Percentiles rank a stretch among this genome's conserved stretches.
Evolutionary conservation across 2,329 filamentous ascomycete species (phyloP).

Genomic region (Aspergillus vadensis): DNA sequence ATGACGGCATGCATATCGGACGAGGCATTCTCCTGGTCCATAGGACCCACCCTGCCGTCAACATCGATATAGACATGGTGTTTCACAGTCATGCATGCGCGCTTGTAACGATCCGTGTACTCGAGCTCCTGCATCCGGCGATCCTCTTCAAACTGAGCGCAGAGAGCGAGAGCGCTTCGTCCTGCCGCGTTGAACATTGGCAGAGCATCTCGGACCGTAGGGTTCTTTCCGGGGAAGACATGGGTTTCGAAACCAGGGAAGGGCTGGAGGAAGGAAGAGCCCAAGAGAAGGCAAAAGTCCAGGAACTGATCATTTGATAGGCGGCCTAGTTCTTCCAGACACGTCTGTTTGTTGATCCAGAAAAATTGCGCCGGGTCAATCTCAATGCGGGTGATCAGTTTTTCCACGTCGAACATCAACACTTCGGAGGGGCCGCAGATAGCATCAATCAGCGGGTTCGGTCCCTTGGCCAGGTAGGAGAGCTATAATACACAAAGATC

Average conservation of each 20-base stretch:
- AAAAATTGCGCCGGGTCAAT: slow-evolving; percentile 64
- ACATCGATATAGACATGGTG: slow-evolving; percentile 82
- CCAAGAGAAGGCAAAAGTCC: slow-evolving; percentile 79
- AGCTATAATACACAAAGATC: slow-evolving; percentile 45
- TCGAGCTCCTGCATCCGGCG: slow-evolving; percentile 68
- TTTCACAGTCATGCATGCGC: slow-evolving; percentile 79
- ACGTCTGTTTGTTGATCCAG: slow-evolving; percentile 65
- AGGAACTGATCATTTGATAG: slow-evolving; percentile 73
- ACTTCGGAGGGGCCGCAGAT: slow-evolving; percentile 84
- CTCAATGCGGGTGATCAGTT: slow-evolving; percentile 63
- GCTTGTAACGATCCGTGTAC: slow-evolving; percentile 85
- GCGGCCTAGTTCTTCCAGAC: slow-evolving; percentile 67
- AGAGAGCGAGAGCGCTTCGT: slow-evolving; percentile 72
- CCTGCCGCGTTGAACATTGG: slow-evolving; percentile 69
- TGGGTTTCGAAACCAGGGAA: slow-evolving; percentile 75
- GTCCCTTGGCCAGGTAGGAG: slow-evolving; percentile 73
- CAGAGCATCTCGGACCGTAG: slow-evolving; percentile 73
- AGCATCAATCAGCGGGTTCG: slow-evolving; percentile 68
- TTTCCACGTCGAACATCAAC: slow-evolving; percentile 80
- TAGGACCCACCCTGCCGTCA: slow-evolving; percentile 74
- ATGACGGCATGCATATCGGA: slow-evolving; percentile 86
- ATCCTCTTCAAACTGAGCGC: slow-evolving; percentile 77
- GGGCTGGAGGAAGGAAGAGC: slow-evolving; percentile 74
- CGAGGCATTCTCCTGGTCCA: slow-evolving; percentile 73
- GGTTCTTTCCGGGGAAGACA: slow-evolving; percentile 56